Base-by-base conservation (phyloP, 768 basidiomycete genomes). In the Suillus spraguei region DNA sequence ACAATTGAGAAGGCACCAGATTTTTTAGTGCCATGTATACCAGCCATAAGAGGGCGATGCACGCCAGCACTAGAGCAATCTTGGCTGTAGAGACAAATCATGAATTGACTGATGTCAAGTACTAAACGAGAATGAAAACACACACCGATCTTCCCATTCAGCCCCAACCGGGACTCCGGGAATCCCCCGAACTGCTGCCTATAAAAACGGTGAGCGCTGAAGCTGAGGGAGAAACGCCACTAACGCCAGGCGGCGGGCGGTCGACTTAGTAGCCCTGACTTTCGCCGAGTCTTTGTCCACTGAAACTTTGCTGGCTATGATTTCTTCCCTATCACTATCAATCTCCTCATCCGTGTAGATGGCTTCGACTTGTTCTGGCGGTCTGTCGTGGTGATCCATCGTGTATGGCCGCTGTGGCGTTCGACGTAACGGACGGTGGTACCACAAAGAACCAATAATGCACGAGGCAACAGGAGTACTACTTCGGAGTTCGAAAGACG, bases 141-240 rank as follows among this genome's bases (percentile, higher is more conserved):
- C 69, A 44, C 35, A 73, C 74, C 71, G 73, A 0, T 0, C 54
- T 0, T 52, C 8, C 69, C 71, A 74, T 1, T 16, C 2, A 7
- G 66, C 49, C n/a, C 76, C 74, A 7, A 74, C 47, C 1, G 62
- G 61, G 38, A 74, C 52, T 20, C 60, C 56, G 2, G 71, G 73
- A 24, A 76, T 74, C 41, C 63, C 35, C 73, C 74, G 22, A 73
- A 74, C 1, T 35, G 64, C 59, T 61, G 64, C 32, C 73, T 74
- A 54, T 13, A 10, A 41, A 49, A 58, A 36, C 5, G 11, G 9
- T 64, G 10, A 24, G 39, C 28, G 17, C 60, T 55, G 32, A 36
- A 32, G 47, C 28, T 28, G 46, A 49, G 39, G 16, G 38, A 6
- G 47, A 8, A 22, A 10, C 13, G 20, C 66, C 39, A 0, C 16